phyloP scores from a whole-genome alignment of 1,139 yeast genomes.

The Magnusiomyces ingens region DNA sequence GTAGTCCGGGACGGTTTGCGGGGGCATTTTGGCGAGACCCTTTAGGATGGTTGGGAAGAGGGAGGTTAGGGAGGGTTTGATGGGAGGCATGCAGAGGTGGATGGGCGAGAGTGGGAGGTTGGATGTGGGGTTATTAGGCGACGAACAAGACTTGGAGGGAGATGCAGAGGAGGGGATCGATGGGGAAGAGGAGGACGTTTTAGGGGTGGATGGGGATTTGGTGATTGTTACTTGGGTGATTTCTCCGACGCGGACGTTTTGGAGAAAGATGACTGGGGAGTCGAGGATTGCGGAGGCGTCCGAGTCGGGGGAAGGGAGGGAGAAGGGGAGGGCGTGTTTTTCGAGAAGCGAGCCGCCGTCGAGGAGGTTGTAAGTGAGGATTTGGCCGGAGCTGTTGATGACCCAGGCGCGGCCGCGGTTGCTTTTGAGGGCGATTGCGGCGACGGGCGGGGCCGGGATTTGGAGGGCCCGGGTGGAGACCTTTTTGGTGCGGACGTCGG shows the following conservation, averaged over 20 bases:
- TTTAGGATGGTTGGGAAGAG: constrained; percentile 12
- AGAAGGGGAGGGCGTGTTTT: constrained; percentile 6
- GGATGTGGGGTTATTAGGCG: neutral
- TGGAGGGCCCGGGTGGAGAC: constrained; percentile 10
- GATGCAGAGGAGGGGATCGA: neutral
- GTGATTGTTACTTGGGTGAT: constrained; percentile 6
- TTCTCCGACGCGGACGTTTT: constrained; percentile 7
- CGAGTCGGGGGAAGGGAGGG: neutral
- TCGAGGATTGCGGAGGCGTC: constrained; percentile 10
- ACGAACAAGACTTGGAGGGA: neutral
- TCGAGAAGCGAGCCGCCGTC: constrained; percentile 5
- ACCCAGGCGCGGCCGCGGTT: constrained; percentile 12
- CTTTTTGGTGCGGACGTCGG: constrained; percentile 15
- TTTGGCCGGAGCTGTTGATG: constrained; percentile 5
- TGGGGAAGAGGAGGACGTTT: neutral
- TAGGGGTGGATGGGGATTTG: neutral
- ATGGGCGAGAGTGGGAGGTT: constrained; percentile 6
- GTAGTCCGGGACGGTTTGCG: constrained; percentile 13
- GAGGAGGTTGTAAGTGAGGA: constrained; percentile 8
- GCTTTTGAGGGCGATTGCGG: constrained; percentile 11
- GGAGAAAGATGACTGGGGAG: constrained; percentile 14
- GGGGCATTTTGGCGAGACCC: constrained; percentile 9
- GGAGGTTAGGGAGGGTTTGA: constrained; percentile 9
- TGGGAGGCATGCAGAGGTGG: constrained; percentile 7
- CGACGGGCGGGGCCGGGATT: constrained; percentile 7